These are phyloP conservation scores for Pisolithus thermaeus DNA, from an alignment of 1,284 basidiomycete species.

Conservation along the genomic window DNA sequence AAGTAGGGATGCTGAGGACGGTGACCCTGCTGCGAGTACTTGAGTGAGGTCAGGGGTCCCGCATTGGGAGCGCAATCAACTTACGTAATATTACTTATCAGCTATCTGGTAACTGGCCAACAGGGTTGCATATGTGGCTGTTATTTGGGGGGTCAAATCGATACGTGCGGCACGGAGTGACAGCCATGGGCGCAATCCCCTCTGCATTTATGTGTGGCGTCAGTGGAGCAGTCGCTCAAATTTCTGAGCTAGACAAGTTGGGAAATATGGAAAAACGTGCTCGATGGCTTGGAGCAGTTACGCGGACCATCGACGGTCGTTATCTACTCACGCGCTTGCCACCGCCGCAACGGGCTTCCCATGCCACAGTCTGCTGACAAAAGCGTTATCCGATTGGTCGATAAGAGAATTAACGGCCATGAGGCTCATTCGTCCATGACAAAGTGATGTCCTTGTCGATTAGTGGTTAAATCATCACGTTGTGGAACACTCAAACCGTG, in stretches of 20 bases:
- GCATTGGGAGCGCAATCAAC: not conserved
- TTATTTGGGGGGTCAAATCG: no score
- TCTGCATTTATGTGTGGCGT: not conserved
- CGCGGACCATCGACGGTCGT: no score
- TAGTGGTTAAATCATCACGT: slow-evolving; percentile 41
- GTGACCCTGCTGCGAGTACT: not conserved
- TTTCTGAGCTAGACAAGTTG: no score
- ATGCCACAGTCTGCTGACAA: not conserved
- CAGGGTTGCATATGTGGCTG: slow-evolving; percentile 12
- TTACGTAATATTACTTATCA: not conserved
- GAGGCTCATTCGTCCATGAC: no score
- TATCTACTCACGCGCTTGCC: not conserved
- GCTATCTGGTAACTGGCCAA: not conserved
- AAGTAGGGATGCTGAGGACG: slow-evolving; percentile 1
- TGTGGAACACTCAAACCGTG: slow-evolving; percentile 29
- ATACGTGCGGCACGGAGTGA: no score
- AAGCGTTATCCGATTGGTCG: not conserved
- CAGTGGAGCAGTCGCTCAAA: not conserved
- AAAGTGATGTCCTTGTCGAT: slow-evolving; percentile 30
- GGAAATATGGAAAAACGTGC: no score
- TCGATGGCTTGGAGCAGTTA: no score
- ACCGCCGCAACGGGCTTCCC: not conserved
- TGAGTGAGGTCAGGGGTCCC: not conserved
- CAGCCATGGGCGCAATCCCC: slow-evolving; percentile 21
- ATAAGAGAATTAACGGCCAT: not conserved